These are phyloP conservation scores for Peronosclerospora sorghi DNA, from an alignment of 352 stramenopile species.

Conservation along the genomic window DNA sequence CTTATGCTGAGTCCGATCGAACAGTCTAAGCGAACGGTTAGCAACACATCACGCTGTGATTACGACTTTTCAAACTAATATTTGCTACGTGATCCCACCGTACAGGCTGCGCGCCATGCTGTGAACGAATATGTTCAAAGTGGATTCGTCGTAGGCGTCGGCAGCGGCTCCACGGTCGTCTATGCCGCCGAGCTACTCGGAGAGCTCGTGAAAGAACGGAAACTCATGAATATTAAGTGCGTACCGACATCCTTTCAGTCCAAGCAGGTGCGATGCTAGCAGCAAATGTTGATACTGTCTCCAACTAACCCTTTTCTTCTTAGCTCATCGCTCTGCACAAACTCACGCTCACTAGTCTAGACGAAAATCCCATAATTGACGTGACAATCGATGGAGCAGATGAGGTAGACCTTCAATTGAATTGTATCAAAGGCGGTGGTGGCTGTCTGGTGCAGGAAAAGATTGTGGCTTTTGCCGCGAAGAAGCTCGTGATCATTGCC, in stretches of 20 bases:
- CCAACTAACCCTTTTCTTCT: neutral
- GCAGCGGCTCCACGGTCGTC: conserved; percentile 96
- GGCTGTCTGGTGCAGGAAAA: conserved; percentile 92
- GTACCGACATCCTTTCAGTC: conserved; percentile 97
- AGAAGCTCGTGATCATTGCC: conserved; percentile 97
- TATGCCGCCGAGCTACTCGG: conserved; percentile 96
- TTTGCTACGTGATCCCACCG: too few species aligned
- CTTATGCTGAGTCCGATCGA: conserved; percentile 54
- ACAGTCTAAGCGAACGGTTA: conserved; percentile 63
- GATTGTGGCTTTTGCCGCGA: conserved; percentile 88
- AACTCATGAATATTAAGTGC: conserved; percentile 88
- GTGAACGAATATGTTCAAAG: conserved; percentile 89
- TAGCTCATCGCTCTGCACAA: conserved; percentile 79
- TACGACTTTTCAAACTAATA: neutral
- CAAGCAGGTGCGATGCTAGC: conserved; percentile 36
- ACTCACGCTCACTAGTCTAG: conserved; percentile 71
- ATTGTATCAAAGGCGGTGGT: conserved; percentile 97
- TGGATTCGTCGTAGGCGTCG: conserved; percentile 95
- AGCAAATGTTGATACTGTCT: too few species aligned
- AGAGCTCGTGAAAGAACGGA: conserved; percentile 85
- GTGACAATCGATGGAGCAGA: conserved; percentile 98
- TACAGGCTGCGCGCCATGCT: conserved; percentile 66
- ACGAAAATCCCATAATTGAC: conserved; percentile 87
- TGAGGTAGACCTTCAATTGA: conserved; percentile 94
- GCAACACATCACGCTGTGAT: neutral